Evolutionary conservation across 345 rosid genomes (phyloP).

Genomic region (Zanthoxylum bungeanum): DNA sequence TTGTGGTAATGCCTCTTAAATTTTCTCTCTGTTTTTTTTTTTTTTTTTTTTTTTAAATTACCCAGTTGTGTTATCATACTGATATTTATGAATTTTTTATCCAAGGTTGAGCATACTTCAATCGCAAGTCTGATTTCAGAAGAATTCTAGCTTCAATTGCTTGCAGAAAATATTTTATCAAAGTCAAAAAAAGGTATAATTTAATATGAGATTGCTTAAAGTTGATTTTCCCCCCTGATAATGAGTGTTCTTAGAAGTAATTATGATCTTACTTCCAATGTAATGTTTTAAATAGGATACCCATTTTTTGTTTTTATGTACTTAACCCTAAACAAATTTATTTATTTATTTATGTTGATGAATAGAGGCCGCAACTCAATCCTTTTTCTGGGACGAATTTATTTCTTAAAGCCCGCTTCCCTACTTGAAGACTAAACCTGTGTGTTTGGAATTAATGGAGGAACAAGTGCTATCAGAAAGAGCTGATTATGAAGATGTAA

Average conservation of each 20-base stretch:
- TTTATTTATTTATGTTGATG: not conserved
- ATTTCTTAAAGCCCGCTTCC: too few relatives aligned
- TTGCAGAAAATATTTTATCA: not conserved
- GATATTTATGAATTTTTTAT: not conserved
- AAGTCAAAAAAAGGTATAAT: not conserved
- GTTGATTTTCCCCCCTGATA: not conserved
- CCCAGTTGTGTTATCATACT: not conserved
- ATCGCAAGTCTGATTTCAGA: too few relatives aligned
- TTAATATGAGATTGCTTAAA: not conserved
- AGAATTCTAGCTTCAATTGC: not conserved
- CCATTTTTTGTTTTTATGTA: not conserved
- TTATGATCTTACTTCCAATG: not conserved
- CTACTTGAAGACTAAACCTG: too few relatives aligned
- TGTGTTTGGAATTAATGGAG: conserved; percentile 5
- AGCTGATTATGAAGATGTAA: conserved; percentile 11
- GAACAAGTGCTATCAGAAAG: conserved; percentile 8
- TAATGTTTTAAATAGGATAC: not conserved
- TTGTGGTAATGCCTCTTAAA: not conserved
- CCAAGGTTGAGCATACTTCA: not conserved
- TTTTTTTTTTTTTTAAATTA: not conserved
- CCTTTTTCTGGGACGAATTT: too few relatives aligned
- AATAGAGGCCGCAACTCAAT: too few relatives aligned
- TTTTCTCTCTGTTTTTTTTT: not conserved
- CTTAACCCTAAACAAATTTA: not conserved
- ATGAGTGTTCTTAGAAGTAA: not conserved